A percentile compares a stretch with the other conserved stretches of the same genome.
phyloP scores from a whole-genome alignment of 805 yeast genomes.

The Hanseniaspora singularis region DNA sequence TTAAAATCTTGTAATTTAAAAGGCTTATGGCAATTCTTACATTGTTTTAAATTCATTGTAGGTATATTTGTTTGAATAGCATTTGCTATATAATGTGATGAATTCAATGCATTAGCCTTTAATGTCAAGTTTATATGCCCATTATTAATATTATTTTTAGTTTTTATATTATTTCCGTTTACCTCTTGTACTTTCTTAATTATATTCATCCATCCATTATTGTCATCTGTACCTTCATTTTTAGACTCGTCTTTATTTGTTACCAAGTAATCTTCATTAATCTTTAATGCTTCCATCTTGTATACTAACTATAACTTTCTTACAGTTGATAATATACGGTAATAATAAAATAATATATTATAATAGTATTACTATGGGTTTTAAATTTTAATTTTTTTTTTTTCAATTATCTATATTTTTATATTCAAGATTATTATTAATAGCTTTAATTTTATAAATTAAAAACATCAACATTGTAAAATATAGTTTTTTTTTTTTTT shows the following conservation, averaged over 20 bases:
- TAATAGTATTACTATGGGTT: too few relatives aligned
- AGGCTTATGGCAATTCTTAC: conserved; percentile 28
- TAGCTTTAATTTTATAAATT: too few relatives aligned
- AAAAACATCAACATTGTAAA: too few relatives aligned
- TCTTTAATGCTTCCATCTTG: neutral
- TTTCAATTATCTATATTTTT: too few relatives aligned
- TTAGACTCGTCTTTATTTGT: neutral
- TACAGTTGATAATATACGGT: neutral
- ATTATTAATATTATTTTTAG: conserved; percentile 18
- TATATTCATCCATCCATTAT: conserved; percentile 13
- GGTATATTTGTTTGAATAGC: conserved; percentile 21
- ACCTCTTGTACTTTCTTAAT: conserved; percentile 18
- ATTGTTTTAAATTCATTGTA: conserved; percentile 23
- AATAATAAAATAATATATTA: too few relatives aligned
- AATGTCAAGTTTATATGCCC: conserved; percentile 11
- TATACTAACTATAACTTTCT: conserved; percentile 2
- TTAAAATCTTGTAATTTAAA: conserved; percentile 22
- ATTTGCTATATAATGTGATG: conserved; percentile 19
- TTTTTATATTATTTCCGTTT: conserved; percentile 19
- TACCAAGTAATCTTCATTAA: neutral
- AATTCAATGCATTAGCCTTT: conserved; percentile 19
- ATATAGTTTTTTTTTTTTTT: too few relatives aligned
- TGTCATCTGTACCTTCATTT: neutral
- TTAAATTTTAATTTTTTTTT: too few relatives aligned
- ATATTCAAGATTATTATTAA: too few relatives aligned